Base-by-base conservation (phyloP, 306 rosid species). In the Cucurbita moschata region DNA sequence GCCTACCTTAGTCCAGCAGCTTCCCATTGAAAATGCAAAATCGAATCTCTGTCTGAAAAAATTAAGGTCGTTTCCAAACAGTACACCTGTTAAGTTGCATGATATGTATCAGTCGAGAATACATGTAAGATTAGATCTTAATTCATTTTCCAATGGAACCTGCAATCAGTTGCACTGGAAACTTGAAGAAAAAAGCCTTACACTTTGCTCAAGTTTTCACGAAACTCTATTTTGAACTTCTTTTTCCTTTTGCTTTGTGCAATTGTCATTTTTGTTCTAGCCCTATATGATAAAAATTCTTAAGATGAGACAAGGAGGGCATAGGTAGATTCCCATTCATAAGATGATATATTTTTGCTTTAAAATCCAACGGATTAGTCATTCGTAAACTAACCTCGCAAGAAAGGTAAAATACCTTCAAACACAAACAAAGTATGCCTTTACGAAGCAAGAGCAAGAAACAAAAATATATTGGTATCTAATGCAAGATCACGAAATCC, bases 1-100 rank as follows among this genome's bases (percentile, higher is more conserved):
- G 52, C 88, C 78, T 74, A 89, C 97, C 96, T 79, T 83, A 66
- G 75, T 68, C 70, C 87, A 55, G 71, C 94, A 92, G 73, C 38
- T 71, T 81, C 97, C 96, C 97, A 92, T 92, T 77, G 72, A 54
- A 26, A 47, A 76, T 47, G 71, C 75, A 76, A 76, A 37, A 69
- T 47, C 12, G 19, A 69, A 49, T 69, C 56, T 50, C 57, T 69
- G 73, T 69, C 57, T 70, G 74, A 70, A 70, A 70, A 70, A 70
- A 30, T 70, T 51, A 70, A 70, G 56, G 46, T 70, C 30, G 68
- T 76, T 66, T 57, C 46, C 49, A 51, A 71, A 44, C 69, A 66
- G 67, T 42, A 18, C 19, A 67, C 66, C 79, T 76, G 72, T 64
- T 11, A 38, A 56, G 72, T 23, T 50, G 60, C 30, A 70, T 18